These are phyloP conservation scores for Posidonia oceanica DNA, from an alignment of 116 monocot species.

Conservation along the genomic window DNA sequence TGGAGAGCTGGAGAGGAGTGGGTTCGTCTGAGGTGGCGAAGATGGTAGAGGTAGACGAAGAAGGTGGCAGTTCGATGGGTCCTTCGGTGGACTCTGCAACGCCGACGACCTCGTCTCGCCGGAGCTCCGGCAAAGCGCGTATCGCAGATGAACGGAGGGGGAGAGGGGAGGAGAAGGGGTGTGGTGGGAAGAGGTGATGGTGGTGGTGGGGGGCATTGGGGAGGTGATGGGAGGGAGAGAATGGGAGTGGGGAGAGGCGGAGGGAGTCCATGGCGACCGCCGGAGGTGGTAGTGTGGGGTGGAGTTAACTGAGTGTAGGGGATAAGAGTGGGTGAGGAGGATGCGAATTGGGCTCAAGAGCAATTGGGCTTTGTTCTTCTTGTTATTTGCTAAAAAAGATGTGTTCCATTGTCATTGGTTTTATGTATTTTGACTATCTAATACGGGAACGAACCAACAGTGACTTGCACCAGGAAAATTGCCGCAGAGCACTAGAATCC, in stretches of 20 bases:
- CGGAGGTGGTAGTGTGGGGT: background rate
- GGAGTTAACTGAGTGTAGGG: background rate
- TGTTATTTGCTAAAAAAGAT: too few relatives aligned
- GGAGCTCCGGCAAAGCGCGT: background rate
- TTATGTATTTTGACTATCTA: too few relatives aligned
- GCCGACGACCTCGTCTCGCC: background rate
- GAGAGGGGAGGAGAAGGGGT: background rate
- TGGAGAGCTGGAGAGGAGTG: slow-evolving; percentile 62
- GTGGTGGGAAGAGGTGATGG: too few relatives aligned
- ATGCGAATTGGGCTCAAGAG: background rate
- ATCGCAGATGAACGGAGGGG: background rate
- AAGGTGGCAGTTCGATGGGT: slow-evolving; percentile 58
- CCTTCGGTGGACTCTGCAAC: slow-evolving; percentile 23
- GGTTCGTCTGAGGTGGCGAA: slow-evolving; percentile 65
- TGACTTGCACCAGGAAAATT: too few relatives aligned
- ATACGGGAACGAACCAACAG: too few relatives aligned
- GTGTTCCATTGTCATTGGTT: too few relatives aligned
- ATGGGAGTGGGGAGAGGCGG: background rate
- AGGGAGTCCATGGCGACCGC: background rate
- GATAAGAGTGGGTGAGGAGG: background rate
- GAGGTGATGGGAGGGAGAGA: slow-evolving; percentile 2
- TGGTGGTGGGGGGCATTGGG: background rate
- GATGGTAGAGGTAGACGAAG: slow-evolving; percentile 17
- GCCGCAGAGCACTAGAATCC: too few relatives aligned
- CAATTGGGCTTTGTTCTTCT: too few relatives aligned